phyloP scores from a whole-genome alignment of 2,329 filamentous ascomycete species.

The Emericellopsis atlantica region DNA sequence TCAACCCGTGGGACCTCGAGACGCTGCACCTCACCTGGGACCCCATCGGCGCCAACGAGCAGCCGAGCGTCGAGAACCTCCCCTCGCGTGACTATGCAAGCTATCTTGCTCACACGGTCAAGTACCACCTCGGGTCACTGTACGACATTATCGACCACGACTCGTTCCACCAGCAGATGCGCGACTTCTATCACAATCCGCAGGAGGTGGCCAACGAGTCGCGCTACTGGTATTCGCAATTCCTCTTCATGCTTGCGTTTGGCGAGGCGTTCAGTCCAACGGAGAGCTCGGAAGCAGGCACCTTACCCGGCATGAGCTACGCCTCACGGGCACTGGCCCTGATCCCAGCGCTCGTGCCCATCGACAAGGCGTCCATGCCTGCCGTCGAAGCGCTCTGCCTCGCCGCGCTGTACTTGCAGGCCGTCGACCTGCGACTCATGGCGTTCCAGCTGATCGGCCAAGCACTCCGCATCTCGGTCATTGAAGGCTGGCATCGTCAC shows the following conservation, averaged over 20 bases:
- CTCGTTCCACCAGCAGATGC: slow-evolving; percentile 7
- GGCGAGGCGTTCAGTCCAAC: slow-evolving; percentile 2
- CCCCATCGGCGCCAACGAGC: slow-evolving; percentile 10
- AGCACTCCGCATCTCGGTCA: slow-evolving; percentile 16
- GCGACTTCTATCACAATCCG: slow-evolving; percentile 10
- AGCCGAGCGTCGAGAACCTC: slow-evolving; percentile 12
- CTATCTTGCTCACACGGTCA: slow-evolving; percentile 11
- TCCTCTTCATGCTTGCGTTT: slow-evolving; percentile 4
- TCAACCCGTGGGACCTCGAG: slow-evolving; percentile 18
- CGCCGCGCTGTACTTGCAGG: slow-evolving; percentile 24
- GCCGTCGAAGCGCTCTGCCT: slow-evolving; percentile 15
- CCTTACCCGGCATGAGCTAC: not conserved
- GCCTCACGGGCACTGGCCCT: slow-evolving; percentile 3
- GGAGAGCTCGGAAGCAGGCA: not conserved
- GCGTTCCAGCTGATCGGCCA: slow-evolving; percentile 24
- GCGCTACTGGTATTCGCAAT: slow-evolving; percentile 5
- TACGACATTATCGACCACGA: slow-evolving; percentile 11
- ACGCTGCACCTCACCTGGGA: slow-evolving; percentile 17
- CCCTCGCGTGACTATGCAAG: slow-evolving; percentile 10
- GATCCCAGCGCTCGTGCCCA: slow-evolving; percentile 1
- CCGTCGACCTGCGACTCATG: slow-evolving; percentile 23
- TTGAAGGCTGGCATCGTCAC: slow-evolving; percentile 16
- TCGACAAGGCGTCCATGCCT: not conserved
- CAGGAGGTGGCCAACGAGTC: slow-evolving; percentile 6
- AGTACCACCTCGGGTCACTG: slow-evolving; percentile 10